A percentile compares a stretch with the other conserved stretches of the same genome.
Conservation (phyloP, 2,329 filamentous ascomycete species). For the Fusarium redolens region DNA sequence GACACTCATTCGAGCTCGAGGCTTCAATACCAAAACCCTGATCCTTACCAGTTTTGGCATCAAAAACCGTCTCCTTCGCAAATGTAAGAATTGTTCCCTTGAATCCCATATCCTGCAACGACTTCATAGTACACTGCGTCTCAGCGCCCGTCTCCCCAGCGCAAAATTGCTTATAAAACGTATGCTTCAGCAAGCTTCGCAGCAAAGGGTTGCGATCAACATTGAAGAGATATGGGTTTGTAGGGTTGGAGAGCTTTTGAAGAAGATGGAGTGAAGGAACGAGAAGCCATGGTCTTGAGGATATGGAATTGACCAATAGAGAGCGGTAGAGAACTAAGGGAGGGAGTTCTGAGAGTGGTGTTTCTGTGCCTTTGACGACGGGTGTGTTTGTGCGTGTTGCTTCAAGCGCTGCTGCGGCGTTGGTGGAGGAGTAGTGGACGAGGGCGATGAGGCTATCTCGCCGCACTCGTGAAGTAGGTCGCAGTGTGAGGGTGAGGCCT, state of each 20-base stretch:
- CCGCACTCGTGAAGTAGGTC: neutral
- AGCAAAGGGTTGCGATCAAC: conserved; percentile 63
- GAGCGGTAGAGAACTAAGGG: conserved; percentile 53
- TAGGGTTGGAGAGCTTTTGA: conserved; percentile 48
- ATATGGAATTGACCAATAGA: conserved; percentile 58
- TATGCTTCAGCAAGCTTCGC: conserved; percentile 59
- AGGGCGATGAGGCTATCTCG: conserved; percentile 14
- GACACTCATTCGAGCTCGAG: conserved; percentile 55
- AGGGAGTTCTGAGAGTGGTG: conserved; percentile 48
- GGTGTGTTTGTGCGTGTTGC: conserved; percentile 20
- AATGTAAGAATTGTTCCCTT: conserved; percentile 68
- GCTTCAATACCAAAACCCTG: conserved; percentile 46
- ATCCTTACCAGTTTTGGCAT: conserved; percentile 47
- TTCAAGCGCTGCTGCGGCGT: conserved; percentile 18
- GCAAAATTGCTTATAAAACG: conserved; percentile 67
- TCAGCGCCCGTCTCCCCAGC: conserved; percentile 61
- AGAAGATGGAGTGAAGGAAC: conserved; percentile 53
- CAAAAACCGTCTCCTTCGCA: conserved; percentile 57
- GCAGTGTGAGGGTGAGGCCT: conserved; percentile 17
- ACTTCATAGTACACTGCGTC: conserved; percentile 56
- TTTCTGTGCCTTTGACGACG: neutral
- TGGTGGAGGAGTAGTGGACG: conserved; percentile 11
- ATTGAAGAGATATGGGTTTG: conserved; percentile 53
- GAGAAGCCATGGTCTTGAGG: conserved; percentile 57
- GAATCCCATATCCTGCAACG: conserved; percentile 62